A percentile compares a stretch with the other conserved stretches of the same genome.
These are phyloP conservation scores for Pichia exigua DNA, from an alignment of 805 yeast species.

Conservation along the genomic window DNA sequence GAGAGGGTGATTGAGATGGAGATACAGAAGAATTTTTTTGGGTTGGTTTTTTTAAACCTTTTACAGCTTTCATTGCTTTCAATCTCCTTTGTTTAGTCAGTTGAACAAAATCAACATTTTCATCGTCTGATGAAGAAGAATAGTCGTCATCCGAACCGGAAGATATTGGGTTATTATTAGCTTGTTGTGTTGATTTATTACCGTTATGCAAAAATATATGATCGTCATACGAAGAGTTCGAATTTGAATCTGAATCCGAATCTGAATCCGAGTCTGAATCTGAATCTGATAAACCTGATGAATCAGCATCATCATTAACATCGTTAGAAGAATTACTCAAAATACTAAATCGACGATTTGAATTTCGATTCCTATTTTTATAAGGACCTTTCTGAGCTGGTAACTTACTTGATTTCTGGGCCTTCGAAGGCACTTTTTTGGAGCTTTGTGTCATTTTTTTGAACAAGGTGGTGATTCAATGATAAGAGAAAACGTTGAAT, in stretches of 20 bases:
- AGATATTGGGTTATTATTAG: slow-evolving; percentile 13
- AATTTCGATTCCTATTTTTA: slow-evolving; percentile 4
- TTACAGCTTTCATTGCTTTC: slow-evolving; percentile 42
- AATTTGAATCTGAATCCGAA: slow-evolving; percentile 4
- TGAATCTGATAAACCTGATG: slow-evolving; percentile 4
- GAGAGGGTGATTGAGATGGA: slow-evolving; percentile 1
- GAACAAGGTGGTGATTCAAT: not conserved
- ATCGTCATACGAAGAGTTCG: slow-evolving; percentile 10
- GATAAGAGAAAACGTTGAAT: not conserved
- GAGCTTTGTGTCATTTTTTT: slow-evolving; percentile 25
- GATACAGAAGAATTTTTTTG: slow-evolving; percentile 5
- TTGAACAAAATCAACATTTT: slow-evolving; percentile 64
- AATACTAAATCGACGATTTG: slow-evolving; percentile 22
- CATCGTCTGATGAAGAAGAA: slow-evolving; percentile 43
- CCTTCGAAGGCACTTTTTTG: slow-evolving; percentile 18
- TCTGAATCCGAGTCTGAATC: slow-evolving; percentile 4
- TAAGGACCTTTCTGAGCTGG: slow-evolving; percentile 21
- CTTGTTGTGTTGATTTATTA: not conserved
- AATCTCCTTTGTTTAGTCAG: slow-evolving; percentile 63
- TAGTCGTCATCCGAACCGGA: slow-evolving; percentile 27
- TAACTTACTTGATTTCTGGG: slow-evolving; percentile 1
- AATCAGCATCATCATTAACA: slow-evolving; percentile 1
- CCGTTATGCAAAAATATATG: slow-evolving; percentile 5
- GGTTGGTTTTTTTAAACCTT: slow-evolving; percentile 15
- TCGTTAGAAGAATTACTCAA: slow-evolving; percentile 14